Percentiles rank a stretch among this genome's conserved stretches.
phyloP scores from a whole-genome alignment of 305 asterid genomes.

The Fraxinus xanthoxyloides region DNA sequence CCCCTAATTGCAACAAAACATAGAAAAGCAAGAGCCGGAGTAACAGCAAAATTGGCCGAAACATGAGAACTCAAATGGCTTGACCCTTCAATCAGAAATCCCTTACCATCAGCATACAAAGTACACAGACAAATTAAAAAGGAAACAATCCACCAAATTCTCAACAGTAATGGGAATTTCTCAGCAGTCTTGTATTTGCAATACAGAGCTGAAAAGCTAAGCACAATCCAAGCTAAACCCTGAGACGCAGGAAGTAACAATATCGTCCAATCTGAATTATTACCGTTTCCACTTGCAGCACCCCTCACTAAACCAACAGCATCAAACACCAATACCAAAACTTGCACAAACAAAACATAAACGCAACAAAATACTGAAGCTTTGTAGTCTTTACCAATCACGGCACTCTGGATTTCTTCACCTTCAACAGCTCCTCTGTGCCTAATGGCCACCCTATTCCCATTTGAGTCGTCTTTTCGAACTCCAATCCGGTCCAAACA shows the following conservation, averaged over 20 bases:
- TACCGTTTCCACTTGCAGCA: constrained; percentile 35
- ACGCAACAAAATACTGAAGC: constrained; percentile 63
- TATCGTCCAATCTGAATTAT: constrained; percentile 44
- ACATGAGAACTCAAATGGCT: constrained; percentile 61
- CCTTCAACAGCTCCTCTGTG: constrained; percentile 32
- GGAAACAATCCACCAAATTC: constrained; percentile 88
- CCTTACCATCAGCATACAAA: constrained; percentile 66
- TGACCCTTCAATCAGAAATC: constrained; percentile 51
- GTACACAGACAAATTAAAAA: constrained; percentile 52
- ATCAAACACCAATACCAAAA: constrained; percentile 62
- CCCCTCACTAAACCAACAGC: constrained; percentile 46
- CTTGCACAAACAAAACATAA: constrained; percentile 62
- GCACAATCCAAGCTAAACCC: constrained; percentile 69
- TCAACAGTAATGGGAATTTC: constrained; percentile 58
- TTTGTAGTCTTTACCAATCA: constrained; percentile 56
- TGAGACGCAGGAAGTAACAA: constrained; percentile 62
- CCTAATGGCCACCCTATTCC: constrained; percentile 33
- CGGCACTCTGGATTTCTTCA: constrained; percentile 50
- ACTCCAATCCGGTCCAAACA: constrained; percentile 59
- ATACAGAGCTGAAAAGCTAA: constrained; percentile 63
- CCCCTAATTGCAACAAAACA: constrained; percentile 71
- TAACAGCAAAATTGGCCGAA: constrained; percentile 53
- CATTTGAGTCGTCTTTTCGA: constrained; percentile 46
- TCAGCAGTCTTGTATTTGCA: constrained; percentile 52
- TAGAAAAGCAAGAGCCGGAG: constrained; percentile 73